A percentile compares a stretch with the other conserved stretches of the same genome.
These are phyloP conservation scores for Daldinia loculata DNA, from an alignment of 495 filamentous ascomycete species.

Conservation along the genomic window DNA sequence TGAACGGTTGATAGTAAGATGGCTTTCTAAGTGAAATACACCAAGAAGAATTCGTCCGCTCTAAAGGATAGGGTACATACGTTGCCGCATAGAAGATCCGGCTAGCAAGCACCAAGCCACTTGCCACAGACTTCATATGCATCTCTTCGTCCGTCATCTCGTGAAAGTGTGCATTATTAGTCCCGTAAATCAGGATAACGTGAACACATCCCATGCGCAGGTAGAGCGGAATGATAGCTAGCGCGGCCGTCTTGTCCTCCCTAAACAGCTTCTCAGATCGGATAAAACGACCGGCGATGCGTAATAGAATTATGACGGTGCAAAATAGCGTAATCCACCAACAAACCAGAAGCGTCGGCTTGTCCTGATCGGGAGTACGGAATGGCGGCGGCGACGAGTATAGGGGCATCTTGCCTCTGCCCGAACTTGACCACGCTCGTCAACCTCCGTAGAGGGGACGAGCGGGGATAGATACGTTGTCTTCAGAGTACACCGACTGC, in stretches of 20 bases:
- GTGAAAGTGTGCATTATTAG: constrained; percentile 75
- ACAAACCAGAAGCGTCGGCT: constrained; percentile 84
- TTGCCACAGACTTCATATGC: constrained; percentile 64
- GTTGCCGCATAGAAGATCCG: constrained; percentile 74
- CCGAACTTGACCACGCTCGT: constrained; percentile 57
- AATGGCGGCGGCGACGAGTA: constrained; percentile 68
- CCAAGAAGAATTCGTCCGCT: neutral
- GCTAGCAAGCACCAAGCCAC: constrained; percentile 69
- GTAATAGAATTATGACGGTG: constrained; percentile 78
- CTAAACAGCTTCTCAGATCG: constrained; percentile 81
- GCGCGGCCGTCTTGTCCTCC: constrained; percentile 87
- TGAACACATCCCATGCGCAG: constrained; percentile 87
- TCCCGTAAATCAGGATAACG: constrained; percentile 82
- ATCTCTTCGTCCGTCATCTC: constrained; percentile 58
- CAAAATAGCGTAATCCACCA: constrained; percentile 94
- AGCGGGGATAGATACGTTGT: constrained; percentile 50
- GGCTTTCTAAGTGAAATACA: neutral
- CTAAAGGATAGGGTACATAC: constrained; percentile 55
- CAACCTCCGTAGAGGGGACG: constrained; percentile 70
- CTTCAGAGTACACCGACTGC: constrained; percentile 32
- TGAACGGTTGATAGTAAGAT: neutral
- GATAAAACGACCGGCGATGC: constrained; percentile 79
- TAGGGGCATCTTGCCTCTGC: constrained; percentile 56
- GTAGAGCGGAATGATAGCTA: constrained; percentile 80
- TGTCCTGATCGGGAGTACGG: constrained; percentile 64